phyloP scores from a whole-genome alignment of 768 basidiomycete genomes.

The Kwoniella sp. region DNA sequence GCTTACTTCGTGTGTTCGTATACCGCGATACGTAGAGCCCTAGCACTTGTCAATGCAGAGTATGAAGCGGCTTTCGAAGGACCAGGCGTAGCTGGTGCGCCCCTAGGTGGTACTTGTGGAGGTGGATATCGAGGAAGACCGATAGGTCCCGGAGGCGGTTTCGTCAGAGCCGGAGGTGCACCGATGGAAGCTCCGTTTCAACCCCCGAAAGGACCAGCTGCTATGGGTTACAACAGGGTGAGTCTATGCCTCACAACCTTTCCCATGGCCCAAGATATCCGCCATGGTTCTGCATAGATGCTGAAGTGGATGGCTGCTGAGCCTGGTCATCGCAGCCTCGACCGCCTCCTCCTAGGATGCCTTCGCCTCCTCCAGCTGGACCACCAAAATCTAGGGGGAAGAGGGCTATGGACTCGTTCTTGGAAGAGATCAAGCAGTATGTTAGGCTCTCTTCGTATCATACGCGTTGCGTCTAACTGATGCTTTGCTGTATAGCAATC shows the following conservation, averaged over 20 bases:
- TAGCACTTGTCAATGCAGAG: slow-evolving; percentile 53
- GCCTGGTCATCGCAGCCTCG: neutral
- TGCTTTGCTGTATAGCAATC: slow-evolving; percentile 78
- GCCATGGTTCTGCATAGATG: no score
- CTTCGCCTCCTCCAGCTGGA: slow-evolving; percentile 62
- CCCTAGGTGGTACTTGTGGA: slow-evolving; percentile 23
- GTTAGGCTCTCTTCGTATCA: slow-evolving; percentile 34
- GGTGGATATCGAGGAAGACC: slow-evolving; percentile 16
- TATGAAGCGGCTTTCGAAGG: slow-evolving; percentile 52
- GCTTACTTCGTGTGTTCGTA: no score
- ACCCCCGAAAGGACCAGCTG: slow-evolving; percentile 22
- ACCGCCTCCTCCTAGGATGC: slow-evolving; percentile 54
- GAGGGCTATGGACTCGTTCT: slow-evolving; percentile 91
- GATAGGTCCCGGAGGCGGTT: slow-evolving; percentile 45
- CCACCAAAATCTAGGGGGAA: slow-evolving; percentile 83
- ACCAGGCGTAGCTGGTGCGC: slow-evolving; percentile 21
- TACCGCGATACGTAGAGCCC: slow-evolving; percentile 25
- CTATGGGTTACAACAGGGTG: slow-evolving; percentile 28
- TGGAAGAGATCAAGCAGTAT: slow-evolving; percentile 93
- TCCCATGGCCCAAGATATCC: no score
- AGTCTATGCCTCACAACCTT: slow-evolving; percentile 8
- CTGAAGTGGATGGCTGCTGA: no score
- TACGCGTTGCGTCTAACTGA: no score
- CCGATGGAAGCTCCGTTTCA: slow-evolving; percentile 14
- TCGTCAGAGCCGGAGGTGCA: slow-evolving; percentile 54